Base-by-base conservation (phyloP, 768 basidiomycete genomes). In the Pleurotus platypus region DNA sequence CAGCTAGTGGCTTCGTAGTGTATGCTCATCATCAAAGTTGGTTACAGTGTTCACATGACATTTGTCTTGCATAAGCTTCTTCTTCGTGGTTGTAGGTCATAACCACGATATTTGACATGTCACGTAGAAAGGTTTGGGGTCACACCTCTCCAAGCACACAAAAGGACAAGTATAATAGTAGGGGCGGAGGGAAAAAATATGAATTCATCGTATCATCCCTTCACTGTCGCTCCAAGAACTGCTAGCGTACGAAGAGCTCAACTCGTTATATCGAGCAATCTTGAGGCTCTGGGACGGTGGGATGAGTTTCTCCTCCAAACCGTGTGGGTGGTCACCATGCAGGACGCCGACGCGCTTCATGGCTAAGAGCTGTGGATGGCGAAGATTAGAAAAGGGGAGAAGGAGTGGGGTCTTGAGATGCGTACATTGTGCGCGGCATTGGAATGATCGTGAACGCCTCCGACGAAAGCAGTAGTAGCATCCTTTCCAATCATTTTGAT, bases 381-480 rank as follows among this genome's bases (percentile, higher is more conserved):
- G 18, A 15, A 43, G 15, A 15, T 43, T 43, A n/a, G 42, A 13
- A 30, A 26, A 27, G 22, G 1, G 4, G 18, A 46, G 27, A 15
- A 9, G 27, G 27, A 7, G 13, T 12, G 12, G 39, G 40, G 20
- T 20, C 20, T 20, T 20, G 47, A 46, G 40, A 30, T 27, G 71
- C 85, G 38, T 65, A 87, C 86, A 65, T 93, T 92, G 69, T 93
- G 90, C 5, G 92, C 90, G 46, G 90, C 89, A 66, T 93, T 93
- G 27, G 89, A 91, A 66, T 93, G 92, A 62, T 90, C 89, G 65
- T 92, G 92, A 0, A 94, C 87, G 58, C 90, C 91, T 60, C 94
- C 94, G 65, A 96, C 94, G 80, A 96, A 97, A 5, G 94, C 93
- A 0, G 92, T 91, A 2, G 93, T 93, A 2, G 90, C 94, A 64